These are phyloP conservation scores for Entomortierella parvispora DNA, from an alignment of 192 early-diverging fungal genomes.

Conservation along the genomic window DNA sequence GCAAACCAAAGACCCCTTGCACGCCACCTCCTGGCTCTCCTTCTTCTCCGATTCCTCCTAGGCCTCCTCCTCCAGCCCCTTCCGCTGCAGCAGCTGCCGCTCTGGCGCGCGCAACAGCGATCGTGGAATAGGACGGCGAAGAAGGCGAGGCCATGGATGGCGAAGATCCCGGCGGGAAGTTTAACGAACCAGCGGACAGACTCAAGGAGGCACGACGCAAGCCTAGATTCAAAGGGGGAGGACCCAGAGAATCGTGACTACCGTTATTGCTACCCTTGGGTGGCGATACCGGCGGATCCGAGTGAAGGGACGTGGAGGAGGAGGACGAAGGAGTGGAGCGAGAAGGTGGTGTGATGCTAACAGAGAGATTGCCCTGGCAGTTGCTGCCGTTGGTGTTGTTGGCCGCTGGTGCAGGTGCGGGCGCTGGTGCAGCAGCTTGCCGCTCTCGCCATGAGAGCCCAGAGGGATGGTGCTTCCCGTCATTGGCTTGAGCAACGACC, in stretches of 20 bases:
- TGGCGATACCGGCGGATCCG: background rate
- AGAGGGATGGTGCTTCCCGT: background rate
- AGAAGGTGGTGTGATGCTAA: slow-evolving; percentile 40
- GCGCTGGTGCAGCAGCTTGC: background rate
- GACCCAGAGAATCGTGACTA: slow-evolving; percentile 26
- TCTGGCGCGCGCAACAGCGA: slow-evolving; percentile 45
- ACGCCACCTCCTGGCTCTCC: background rate
- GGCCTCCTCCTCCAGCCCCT: slow-evolving; percentile 19
- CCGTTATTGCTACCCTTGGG: background rate
- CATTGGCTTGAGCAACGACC: background rate
- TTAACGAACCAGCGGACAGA: slow-evolving; percentile 30
- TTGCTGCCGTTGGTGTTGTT: background rate
- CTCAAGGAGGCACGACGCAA: slow-evolving; percentile 21
- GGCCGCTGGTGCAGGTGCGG: background rate
- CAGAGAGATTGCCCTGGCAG: slow-evolving; percentile 14
- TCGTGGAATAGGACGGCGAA: slow-evolving; percentile 48
- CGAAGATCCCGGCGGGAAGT: slow-evolving; percentile 14
- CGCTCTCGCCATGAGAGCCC: background rate
- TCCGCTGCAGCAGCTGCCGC: slow-evolving; percentile 22
- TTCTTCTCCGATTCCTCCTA: slow-evolving; percentile 15
- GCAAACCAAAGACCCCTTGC: background rate
- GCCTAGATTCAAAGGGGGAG: background rate
- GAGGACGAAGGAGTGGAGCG: background rate
- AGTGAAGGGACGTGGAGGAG: background rate
- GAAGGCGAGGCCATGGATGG: slow-evolving; percentile 39